Percentiles rank a stretch among this genome's conserved stretches.
Evolutionary conservation across 2,329 filamentous ascomycete genomes (phyloP).

Genomic region (Arthrobotrys pseudoclavata): DNA sequence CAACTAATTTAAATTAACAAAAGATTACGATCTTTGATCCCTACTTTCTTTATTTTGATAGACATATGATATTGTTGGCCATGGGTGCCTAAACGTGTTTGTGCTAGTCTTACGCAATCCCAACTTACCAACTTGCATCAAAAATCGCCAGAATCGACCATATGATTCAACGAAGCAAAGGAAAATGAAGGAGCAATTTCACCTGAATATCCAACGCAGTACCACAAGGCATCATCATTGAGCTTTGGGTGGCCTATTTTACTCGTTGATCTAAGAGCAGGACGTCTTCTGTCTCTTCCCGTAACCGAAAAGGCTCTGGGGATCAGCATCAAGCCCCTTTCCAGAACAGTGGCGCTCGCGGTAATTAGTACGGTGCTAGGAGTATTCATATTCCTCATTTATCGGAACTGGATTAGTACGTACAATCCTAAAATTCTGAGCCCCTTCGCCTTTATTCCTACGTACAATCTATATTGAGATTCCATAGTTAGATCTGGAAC

Average conservation of each 20-base stretch:
- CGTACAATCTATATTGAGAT: background rate
- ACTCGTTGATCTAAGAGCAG: conserved; percentile 27
- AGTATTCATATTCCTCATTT: background rate
- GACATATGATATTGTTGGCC: background rate
- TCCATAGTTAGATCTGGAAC: background rate
- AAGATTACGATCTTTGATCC: background rate
- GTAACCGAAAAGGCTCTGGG: conserved; percentile 1
- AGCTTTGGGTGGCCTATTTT: background rate
- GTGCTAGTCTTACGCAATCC: background rate
- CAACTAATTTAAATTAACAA: background rate
- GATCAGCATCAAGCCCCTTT: background rate
- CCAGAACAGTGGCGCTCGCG: conserved; percentile 3
- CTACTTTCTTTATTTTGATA: background rate
- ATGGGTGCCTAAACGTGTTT: background rate
- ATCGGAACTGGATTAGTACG: background rate
- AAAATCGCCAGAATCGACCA: background rate
- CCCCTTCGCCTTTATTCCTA: background rate
- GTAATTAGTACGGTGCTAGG: background rate
- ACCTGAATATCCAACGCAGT: background rate
- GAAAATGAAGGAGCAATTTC: background rate
- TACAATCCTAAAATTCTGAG: conserved; percentile 14
- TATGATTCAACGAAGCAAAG: too few relatives aligned
- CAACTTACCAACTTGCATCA: background rate
- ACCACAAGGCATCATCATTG: background rate
- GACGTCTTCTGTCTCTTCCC: conserved; percentile 39